Evolutionary conservation across 345 rosid species (phyloP).

Genomic region (Citropsis articulata): DNA sequence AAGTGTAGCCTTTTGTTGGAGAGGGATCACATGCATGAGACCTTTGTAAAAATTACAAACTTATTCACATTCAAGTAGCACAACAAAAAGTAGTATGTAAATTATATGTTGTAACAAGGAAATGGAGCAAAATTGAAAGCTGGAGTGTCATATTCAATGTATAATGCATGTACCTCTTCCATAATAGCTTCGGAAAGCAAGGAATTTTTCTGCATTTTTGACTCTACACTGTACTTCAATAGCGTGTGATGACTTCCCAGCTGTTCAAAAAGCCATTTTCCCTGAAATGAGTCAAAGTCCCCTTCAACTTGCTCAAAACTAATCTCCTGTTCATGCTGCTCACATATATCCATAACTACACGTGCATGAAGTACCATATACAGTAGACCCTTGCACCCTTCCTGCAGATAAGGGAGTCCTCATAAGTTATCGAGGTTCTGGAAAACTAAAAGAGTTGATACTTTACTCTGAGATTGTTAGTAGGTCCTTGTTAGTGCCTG

Average conservation of each 20-base stretch:
- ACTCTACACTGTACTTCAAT: conserved; percentile 83
- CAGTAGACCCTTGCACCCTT: conserved; percentile 90
- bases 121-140: neutral
- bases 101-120: neutral
- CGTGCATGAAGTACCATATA: conserved; percentile 99
- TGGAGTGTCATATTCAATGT: neutral
- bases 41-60: neutral
- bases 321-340: conserved; percentile 75
- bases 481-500: neutral
- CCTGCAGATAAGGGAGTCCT: conserved; percentile 41
- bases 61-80: neutral
- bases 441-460: neutral
- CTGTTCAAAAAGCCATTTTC: conserved; percentile 94
- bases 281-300: conserved; percentile 84
- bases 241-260: conserved; percentile 87
- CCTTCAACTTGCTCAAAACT: conserved; percentile 93
- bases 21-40: neutral
- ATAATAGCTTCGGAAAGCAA: conserved; percentile 94
- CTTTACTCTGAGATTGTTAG: neutral
- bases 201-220: conserved; percentile 82
- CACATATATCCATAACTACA: conserved; percentile 83
- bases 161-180: conserved; percentile 74
- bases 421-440: neutral
- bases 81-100: neutral
- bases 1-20: neutral